phyloP scores from a whole-genome alignment of 2,329 filamentous ascomycete genomes.

The Diaporthe citrichinensis region DNA sequence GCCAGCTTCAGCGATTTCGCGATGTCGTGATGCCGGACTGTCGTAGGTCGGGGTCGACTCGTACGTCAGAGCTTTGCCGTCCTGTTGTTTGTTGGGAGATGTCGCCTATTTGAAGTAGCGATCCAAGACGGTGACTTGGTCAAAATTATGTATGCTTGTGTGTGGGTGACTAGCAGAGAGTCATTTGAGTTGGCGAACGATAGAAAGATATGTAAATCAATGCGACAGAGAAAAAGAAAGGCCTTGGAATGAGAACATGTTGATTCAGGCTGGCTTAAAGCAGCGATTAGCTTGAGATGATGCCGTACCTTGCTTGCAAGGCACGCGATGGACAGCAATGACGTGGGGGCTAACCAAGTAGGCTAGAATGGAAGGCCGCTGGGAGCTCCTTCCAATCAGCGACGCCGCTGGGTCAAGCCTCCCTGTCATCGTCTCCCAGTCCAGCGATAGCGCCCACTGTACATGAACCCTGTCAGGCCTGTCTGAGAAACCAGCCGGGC shows the following conservation, averaged over 20 bases:
- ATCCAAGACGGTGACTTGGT: background rate
- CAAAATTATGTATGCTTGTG: background rate
- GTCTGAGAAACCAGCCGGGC: slow-evolving; percentile 20
- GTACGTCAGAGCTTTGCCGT: background rate
- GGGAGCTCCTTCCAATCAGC: slow-evolving; percentile 13
- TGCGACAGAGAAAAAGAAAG: background rate
- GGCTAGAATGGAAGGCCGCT: background rate
- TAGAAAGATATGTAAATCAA: background rate
- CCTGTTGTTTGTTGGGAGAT: background rate
- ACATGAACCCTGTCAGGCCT: slow-evolving; percentile 18
- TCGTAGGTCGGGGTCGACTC: background rate
- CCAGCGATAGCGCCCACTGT: slow-evolving; percentile 17
- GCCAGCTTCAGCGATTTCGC: background rate
- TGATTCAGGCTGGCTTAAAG: background rate
- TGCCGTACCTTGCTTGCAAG: background rate
- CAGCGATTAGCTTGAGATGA: background rate
- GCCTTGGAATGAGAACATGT: slow-evolving; percentile 9
- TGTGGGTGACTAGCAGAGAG: background rate
- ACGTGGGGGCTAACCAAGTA: slow-evolving; percentile 32
- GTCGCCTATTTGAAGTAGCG: background rate
- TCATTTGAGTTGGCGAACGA: background rate
- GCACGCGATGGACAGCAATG: slow-evolving; percentile 29
- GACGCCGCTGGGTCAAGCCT: background rate
- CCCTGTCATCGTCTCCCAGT: slow-evolving; percentile 3
- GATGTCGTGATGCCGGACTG: background rate